Conservation (phyloP, 176 grass and related monocot genomes). For the Oryza coarctata region DNA sequence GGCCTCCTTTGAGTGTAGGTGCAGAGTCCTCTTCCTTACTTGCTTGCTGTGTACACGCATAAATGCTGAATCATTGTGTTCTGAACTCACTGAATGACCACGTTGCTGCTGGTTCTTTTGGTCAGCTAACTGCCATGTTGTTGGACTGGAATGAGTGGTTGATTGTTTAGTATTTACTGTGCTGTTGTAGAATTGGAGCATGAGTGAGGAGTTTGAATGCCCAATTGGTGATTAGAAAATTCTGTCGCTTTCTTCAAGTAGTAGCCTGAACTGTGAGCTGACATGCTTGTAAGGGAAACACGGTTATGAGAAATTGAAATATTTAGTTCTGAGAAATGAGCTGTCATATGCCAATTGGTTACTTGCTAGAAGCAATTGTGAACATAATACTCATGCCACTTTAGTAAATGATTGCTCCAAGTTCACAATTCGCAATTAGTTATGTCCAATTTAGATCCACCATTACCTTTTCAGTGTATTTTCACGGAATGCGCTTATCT, state of each 20-base stretch:
- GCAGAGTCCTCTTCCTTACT: conserved; percentile 17
- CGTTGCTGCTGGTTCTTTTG: conserved; percentile 31
- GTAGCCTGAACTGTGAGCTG: not conserved
- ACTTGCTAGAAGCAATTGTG: not conserved
- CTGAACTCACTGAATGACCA: conserved; percentile 9
- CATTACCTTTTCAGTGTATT: not conserved
- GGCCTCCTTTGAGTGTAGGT: conserved; percentile 38
- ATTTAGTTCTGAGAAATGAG: not conserved
- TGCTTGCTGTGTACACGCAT: conserved; percentile 2
- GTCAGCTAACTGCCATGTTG: conserved; percentile 7
- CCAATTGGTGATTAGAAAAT: not conserved
- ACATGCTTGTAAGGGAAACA: not conserved
- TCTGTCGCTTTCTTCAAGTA: conserved; percentile 2
- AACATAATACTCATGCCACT: not conserved
- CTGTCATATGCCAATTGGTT: not conserved
- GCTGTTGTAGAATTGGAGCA: not conserved
- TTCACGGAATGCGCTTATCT: not conserved
- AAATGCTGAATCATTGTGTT: conserved; percentile 34
- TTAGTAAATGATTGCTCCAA: not conserved
- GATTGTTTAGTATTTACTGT: conserved; percentile 10
- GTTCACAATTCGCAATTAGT: not conserved
- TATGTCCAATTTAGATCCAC: not conserved
- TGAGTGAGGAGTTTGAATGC: not conserved
- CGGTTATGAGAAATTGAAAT: not conserved
- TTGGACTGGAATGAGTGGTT: not conserved